Evolutionary conservation across 192 early-diverging fungal species (phyloP), one percentile per base, ranked within the genome.

Genomic region (Coemansia sp.): DNA sequence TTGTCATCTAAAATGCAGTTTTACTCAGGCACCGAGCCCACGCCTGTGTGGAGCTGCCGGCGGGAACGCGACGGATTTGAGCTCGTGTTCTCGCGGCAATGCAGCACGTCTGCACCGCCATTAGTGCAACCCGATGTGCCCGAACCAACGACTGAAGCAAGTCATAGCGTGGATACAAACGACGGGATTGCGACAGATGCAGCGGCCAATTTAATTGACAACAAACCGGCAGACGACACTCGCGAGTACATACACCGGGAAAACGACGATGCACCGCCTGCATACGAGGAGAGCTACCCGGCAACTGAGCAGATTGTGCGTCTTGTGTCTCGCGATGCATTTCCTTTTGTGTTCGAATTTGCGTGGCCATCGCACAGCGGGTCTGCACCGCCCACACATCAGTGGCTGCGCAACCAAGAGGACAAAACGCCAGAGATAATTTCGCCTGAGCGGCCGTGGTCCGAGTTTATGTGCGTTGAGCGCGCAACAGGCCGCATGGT

Each of bases 391-490:
- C 26, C 53, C 28, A 5, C 14, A 25, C 61, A 66, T 17, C 58
- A 64, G 55, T 79, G 76, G 76, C 36, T 58, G 56, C 60, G 64
- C 3, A 63, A 67, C 36, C 57, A 36, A 1, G 69, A 79, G 64
- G 63, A 52, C 12, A 73, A 79, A 51, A 56, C 64, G 28, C 38
- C 37, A 1, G 52, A 48, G 1, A 34, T 50, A 8, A 51, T 68
- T 5, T 58, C 73, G 11, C 14, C 46, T 18, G 56, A 38, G 23
- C 40, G 48, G 14, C 63, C 63, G 25, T 65, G 64, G 59, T 47
- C 59, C 6, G 73, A 53, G 65, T 73, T 70, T 49, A 56, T 58
- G 40, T 79, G 76, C 36, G 50, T 79, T 26, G 71, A 79, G 36
- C 47, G 48, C 1, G 18, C 48, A 15, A 74, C 20, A 15, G 71